These are phyloP conservation scores for Tricholomella constricta DNA, from an alignment of 768 basidiomycete genomes.

Conservation along the genomic window DNA sequence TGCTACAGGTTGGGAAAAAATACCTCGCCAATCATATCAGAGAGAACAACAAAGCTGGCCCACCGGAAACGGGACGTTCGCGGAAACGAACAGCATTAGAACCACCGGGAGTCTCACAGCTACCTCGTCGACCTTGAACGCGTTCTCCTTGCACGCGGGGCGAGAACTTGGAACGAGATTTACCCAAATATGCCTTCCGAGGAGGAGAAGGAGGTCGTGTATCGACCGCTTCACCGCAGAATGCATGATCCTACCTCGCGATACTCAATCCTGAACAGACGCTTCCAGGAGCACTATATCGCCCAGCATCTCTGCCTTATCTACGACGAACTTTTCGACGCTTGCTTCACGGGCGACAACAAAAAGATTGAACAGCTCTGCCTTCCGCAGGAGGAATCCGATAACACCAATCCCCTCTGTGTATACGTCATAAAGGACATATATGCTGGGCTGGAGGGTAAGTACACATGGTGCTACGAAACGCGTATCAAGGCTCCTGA, in stretches of 20 bases:
- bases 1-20: constrained; percentile 4
- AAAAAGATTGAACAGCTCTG: constrained; percentile 54
- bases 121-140: constrained; percentile 38
- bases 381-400: constrained; percentile 39
- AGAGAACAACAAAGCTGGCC: background rate
- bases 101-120: constrained; percentile 26
- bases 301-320: constrained; percentile 32
- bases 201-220: background rate
- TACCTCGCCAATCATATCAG: background rate
- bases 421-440: constrained; percentile 43
- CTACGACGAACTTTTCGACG: constrained; percentile 61
- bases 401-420: constrained; percentile 37
- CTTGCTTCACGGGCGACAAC: constrained; percentile 54
- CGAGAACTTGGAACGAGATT: constrained; percentile 46
- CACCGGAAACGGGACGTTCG: constrained; percentile 1
- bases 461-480: background rate
- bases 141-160: constrained; percentile 33
- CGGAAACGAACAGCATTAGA: background rate
- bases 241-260: background rate
- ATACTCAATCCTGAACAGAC: background rate
- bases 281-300: constrained; percentile 28
- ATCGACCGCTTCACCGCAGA: no score
- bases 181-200: constrained; percentile 28
- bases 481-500: background rate
- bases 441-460: no score